A percentile compares a stretch with the other conserved stretches of the same genome.
These are phyloP conservation scores for Trypanosoma caninum DNA, from an alignment of 208 protist species.

Conservation along the genomic window DNA sequence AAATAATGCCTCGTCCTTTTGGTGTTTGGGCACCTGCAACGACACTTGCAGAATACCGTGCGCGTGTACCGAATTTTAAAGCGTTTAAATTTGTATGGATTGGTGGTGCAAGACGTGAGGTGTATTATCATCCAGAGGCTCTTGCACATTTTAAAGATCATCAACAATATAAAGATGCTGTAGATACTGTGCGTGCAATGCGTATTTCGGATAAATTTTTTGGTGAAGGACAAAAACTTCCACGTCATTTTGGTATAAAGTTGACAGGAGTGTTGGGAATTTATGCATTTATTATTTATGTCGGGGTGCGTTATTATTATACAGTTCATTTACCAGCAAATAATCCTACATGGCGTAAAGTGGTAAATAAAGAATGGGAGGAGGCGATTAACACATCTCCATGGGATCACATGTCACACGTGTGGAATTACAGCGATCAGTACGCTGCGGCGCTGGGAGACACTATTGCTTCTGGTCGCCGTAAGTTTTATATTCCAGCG, in stretches of 20 bases:
- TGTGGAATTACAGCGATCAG: conserved; percentile 86
- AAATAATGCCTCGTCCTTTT: conserved; percentile 82
- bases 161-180: conserved; percentile 83
- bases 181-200: conserved; percentile 80
- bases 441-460: conserved; percentile 71
- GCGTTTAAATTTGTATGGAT: conserved; percentile 54
- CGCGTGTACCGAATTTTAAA: conserved; percentile 58
- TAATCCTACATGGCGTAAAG: conserved; percentile 88
- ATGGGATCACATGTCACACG: conserved; percentile 89
- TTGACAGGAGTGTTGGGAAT: conserved; percentile 33
- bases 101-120: conserved; percentile 50
- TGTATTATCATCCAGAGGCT: conserved; percentile 81
- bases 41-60: conserved; percentile 78
- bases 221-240: conserved; percentile 76
- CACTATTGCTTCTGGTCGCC: conserved; percentile 44
- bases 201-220: conserved; percentile 80
- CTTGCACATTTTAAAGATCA: conserved; percentile 85
- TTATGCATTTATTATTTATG: conserved; percentile 46
- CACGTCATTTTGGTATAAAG: conserved; percentile 45
- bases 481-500: conserved; percentile 80
- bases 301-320: conserved; percentile 69
- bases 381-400: conserved; percentile 89
- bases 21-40: conserved; percentile 84
- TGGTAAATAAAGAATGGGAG: conserved; percentile 91
- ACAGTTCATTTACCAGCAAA: conserved; percentile 67